Conservation (phyloP, 148 eudicot genomes). For the Fagopyrum tataricum region DNA sequence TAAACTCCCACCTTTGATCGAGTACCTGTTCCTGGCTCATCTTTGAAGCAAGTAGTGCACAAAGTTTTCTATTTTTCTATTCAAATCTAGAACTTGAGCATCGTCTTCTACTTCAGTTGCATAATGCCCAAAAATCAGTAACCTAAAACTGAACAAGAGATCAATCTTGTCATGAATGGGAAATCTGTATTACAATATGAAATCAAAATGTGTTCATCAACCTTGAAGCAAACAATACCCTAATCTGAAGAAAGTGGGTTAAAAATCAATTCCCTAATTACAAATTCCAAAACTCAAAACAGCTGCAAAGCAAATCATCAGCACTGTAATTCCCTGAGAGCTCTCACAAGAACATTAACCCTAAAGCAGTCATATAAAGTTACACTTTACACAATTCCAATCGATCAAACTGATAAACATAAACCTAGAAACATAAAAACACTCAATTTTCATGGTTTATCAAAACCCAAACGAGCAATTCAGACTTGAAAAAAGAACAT, state of each 20-base stretch:
- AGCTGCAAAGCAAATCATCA: neutral
- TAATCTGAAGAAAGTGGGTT: neutral
- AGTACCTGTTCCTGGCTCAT: constrained; percentile 7
- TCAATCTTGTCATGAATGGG: neutral
- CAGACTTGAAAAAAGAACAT: neutral
- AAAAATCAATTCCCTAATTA: neutral
- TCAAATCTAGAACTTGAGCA: neutral
- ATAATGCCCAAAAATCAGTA: neutral
- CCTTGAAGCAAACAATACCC: neutral
- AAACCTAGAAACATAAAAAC: neutral
- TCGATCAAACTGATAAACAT: neutral
- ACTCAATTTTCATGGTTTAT: neutral
- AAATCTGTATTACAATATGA: neutral
- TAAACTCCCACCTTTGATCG: constrained; percentile 13
- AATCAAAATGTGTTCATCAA: neutral
- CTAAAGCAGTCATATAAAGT: neutral
- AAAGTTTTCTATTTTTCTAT: neutral
- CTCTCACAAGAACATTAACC: neutral
- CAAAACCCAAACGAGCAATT: neutral
- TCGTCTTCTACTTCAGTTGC: neutral
- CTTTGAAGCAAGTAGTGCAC: neutral
- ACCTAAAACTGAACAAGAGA: neutral
- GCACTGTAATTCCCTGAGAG: neutral
- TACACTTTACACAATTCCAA: neutral
- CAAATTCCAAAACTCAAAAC: neutral